A percentile compares a stretch with the other conserved stretches of the same genome.
phyloP scores from a whole-genome alignment of 2,329 filamentous ascomycete species.

The Aspergillus arachidicola region DNA sequence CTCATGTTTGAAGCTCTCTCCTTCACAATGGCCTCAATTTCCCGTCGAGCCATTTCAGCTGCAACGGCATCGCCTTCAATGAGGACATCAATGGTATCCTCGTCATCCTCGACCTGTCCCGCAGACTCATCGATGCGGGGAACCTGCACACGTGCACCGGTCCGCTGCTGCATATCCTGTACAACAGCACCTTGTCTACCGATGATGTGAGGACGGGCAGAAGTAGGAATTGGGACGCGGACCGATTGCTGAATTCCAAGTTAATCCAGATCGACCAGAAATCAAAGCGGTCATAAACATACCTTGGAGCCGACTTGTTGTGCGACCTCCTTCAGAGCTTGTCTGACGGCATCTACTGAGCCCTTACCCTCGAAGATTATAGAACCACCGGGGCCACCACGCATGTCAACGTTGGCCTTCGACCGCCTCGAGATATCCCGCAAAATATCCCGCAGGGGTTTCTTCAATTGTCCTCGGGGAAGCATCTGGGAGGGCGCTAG shows the following conservation, averaged over 20 bases:
- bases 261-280: slow-evolving; percentile 3
- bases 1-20: slow-evolving; percentile 82
- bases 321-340: slow-evolving; percentile 86
- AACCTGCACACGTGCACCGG: slow-evolving; percentile 86
- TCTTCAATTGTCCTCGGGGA: slow-evolving; percentile 76
- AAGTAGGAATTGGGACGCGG: slow-evolving; percentile 78
- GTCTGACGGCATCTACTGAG: slow-evolving; percentile 78
- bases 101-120: slow-evolving; percentile 76
- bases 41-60: slow-evolving; percentile 77
- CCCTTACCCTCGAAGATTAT: slow-evolving; percentile 84
- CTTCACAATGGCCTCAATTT: slow-evolving; percentile 84
- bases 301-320: slow-evolving; percentile 86
- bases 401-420: slow-evolving; percentile 81
- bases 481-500: slow-evolving; percentile 76
- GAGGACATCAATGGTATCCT: slow-evolving; percentile 75
- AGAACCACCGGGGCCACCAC: slow-evolving; percentile 69
- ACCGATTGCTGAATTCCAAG: slow-evolving; percentile 58
- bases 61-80: slow-evolving; percentile 92
- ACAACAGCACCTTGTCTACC: slow-evolving; percentile 89
- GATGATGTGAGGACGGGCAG: slow-evolving; percentile 86
- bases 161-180: slow-evolving; percentile 84
- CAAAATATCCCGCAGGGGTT: slow-evolving; percentile 80
- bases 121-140: slow-evolving; percentile 73
- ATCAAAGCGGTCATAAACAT: slow-evolving; percentile 30
- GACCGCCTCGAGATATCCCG: slow-evolving; percentile 92